Evolutionary conservation across 177 flowering plant genomes (phyloP), one percentile per base, ranked within the genome.

Genomic region (Vitis hybrid): DNA sequence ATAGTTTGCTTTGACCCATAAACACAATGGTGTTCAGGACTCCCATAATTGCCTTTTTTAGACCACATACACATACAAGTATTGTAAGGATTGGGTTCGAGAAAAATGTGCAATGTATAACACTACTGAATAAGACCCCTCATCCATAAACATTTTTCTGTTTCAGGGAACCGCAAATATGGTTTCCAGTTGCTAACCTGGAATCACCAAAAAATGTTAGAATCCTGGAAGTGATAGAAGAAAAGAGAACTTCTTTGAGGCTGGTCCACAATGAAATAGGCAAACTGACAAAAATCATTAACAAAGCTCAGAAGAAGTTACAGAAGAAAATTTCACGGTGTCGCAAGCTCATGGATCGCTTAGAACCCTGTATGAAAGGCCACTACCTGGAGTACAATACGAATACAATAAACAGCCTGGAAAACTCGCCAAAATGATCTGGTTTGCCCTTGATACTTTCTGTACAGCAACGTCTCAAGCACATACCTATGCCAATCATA

Each of bases 141-240:
- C 30, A 27, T 27, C 30, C 30, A 27, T 27, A 27, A 27, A 0
- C 30, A 3, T 54, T 57, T n/a, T 41, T 11, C 32, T 32, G 17
- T 53, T 74, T 24, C 78, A 87, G 89, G 67, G 74, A 80, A 71
- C 83, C 84, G 0, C 70, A 63, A 49, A 72, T 85, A 18, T 59
- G 62, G 15, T 85, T 84, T 69, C 88, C 88, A 2, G 84, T 82
- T 14, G 66, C 58, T 2, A 3, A 61, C 1, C 18, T 59, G 1
- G 66, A 70, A 53, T 57, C 74, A 51, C 41, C 68, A 3, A 48
- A 54, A 11, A 56, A 46, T 18, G 32, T 52, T 20, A 66, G 66
- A 52, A 60, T 15, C 11, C 6, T 74, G 64, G 60, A 61, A 30
- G 49, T 64, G 48, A 66, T 79, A 0, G 64, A 70, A 55, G 71